Base-by-base conservation (phyloP, 148 eudicot genomes). In the Bassia scoparia region DNA sequence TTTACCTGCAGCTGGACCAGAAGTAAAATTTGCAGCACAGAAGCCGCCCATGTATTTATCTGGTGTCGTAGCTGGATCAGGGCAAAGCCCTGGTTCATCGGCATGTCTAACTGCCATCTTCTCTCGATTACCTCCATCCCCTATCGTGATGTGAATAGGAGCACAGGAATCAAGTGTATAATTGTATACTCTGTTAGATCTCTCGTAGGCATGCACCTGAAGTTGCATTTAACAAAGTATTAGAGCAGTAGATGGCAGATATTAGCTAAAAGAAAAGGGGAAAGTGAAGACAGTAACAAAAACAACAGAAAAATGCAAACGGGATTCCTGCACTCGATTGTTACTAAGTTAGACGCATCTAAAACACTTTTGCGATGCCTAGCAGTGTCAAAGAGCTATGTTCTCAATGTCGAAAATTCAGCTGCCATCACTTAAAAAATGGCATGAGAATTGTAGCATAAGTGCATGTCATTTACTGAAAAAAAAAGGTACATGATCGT, bases 191-290 rank as follows among this genome's bases (percentile, higher is more conserved):
- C 98, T 82, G 79, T 95, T 95, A 66, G 98, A 87, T 70, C 98
- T 83, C 80, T 95, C 98, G 76, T 95, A 95, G 0, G 98, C 98
- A 80, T 93, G 98, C 70, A 93, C 96, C 98, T 93, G 96, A 52
- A 71, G 53, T 66, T 67, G 26, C 74, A 48, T 66, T 34, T 35
- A 67, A 34, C 29, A 74, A 38, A 15, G 13, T 37, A 31, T 50
- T 34, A 66, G 26, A 72, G 61, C 53, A 17, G 44, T 55, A 2
- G 58, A 26, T 50, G 54, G 15, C 69, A 48, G 23, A 60, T 26
- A 31, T 20, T 1, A 34, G 26, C 29, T 63, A 2, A 63, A 3
- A 35, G 38, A 11, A 18, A 29, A 48, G 3, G 50, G 15, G 31
- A 48, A 49, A 68, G 71, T n/a, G 48, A 48, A 7, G 24, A 68